Conservation (phyloP, 129 eudicot genomes). For the Helianthus tuberosus region DNA sequence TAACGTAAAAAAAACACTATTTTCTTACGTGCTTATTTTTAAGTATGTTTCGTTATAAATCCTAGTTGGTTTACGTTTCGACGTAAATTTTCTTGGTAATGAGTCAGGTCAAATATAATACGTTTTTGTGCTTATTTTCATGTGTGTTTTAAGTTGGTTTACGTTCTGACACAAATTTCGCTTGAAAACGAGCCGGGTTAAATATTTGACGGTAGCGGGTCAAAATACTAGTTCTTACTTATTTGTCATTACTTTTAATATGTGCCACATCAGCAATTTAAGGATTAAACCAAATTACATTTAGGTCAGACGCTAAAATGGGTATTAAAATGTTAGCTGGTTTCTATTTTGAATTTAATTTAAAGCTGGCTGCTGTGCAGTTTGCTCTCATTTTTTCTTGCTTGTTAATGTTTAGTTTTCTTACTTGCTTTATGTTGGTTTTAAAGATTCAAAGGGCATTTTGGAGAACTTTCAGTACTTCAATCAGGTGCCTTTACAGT, state of each 20-base stretch:
- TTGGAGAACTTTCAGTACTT: slow-evolving; percentile 75
- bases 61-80: too few species aligned
- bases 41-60: too few species aligned
- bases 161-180: too few species aligned
- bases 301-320: background rate
- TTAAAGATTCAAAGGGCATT: slow-evolving; percentile 83
- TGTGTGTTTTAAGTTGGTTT: too few species aligned
- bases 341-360: background rate
- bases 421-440: slow-evolving; percentile 10
- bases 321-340: background rate
- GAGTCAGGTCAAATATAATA: too few species aligned
- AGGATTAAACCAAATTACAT: background rate
- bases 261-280: background rate
- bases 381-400: background rate
- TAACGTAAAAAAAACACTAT: too few species aligned
- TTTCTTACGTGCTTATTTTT: too few species aligned
- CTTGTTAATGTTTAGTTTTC: slow-evolving; percentile 4
- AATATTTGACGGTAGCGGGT: too few species aligned
- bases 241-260: background rate
- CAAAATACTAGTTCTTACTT: too few species aligned
- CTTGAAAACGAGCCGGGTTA: too few species aligned
- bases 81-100: too few species aligned
- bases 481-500: slow-evolving; percentile 87
- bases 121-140: too few species aligned
- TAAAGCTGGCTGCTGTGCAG: background rate